Evolutionary conservation across 2,329 filamentous ascomycete species (phyloP).

Genomic region (Phialocephala subalpina): DNA sequence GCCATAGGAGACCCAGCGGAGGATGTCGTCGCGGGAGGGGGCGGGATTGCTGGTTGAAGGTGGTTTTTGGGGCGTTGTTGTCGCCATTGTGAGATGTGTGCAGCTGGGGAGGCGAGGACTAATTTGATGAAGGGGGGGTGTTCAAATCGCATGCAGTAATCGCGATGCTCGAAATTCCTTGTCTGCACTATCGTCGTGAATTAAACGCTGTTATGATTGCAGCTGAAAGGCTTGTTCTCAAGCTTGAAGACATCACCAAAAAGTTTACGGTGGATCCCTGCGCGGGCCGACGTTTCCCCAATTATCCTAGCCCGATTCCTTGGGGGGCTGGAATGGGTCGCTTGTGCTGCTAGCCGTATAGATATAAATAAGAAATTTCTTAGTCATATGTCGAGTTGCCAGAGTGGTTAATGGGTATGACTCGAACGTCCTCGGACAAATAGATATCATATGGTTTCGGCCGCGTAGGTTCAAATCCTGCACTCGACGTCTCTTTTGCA

Average conservation of each 20-base stretch:
- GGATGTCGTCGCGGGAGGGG: slow-evolving; percentile 19
- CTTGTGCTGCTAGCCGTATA: slow-evolving; percentile 1
- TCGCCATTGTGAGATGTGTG: slow-evolving; percentile 24
- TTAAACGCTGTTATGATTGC: background rate
- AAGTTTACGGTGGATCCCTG: background rate
- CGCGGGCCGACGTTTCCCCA: background rate
- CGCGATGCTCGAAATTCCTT: no score
- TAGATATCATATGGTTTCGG: slow-evolving; percentile 46
- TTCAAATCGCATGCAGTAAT: background rate
- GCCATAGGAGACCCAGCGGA: slow-evolving; percentile 48
- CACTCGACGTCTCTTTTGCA: slow-evolving; percentile 32
- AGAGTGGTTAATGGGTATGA: slow-evolving; percentile 47
- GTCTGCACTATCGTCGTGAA: background rate
- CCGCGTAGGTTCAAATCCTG: slow-evolving; percentile 47
- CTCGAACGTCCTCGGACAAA: slow-evolving; percentile 36
- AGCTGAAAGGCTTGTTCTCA: background rate
- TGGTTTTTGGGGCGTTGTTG: slow-evolving; percentile 17
- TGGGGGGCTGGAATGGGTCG: background rate
- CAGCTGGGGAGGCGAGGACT: no score
- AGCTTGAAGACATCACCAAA: slow-evolving; percentile 4
- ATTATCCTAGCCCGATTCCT: background rate
- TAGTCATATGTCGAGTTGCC: slow-evolving; percentile 37
- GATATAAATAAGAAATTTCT: slow-evolving; percentile 21
- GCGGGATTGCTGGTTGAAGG: slow-evolving; percentile 8
- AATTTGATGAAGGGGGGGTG: no score